Conservation (phyloP, 306 rosid species). For the Cajanus cajan region DNA sequence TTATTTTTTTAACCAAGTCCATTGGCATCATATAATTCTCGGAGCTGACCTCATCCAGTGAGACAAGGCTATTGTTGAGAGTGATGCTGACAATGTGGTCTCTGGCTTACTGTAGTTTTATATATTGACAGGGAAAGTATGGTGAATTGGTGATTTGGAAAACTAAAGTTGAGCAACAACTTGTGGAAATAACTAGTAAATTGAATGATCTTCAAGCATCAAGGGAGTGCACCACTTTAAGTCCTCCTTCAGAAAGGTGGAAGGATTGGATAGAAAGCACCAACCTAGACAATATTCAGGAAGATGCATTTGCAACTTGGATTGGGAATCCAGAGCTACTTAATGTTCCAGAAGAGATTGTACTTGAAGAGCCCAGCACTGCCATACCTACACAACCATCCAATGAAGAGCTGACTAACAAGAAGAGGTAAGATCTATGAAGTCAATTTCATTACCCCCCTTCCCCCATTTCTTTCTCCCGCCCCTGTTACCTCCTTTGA, state of each 20-base stretch:
- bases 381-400: slow-evolving; percentile 40
- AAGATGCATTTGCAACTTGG: slow-evolving; percentile 62
- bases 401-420: slow-evolving; percentile 42
- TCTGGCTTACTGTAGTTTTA: slow-evolving; percentile 4
- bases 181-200: slow-evolving; percentile 52
- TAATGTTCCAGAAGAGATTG: slow-evolving; percentile 44
- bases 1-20: not conserved
- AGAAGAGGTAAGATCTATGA: slow-evolving; percentile 48
- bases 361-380: slow-evolving; percentile 41
- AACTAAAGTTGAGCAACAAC: slow-evolving; percentile 62
- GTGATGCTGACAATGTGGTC: not conserved
- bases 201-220: slow-evolving; percentile 50
- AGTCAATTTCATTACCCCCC: not conserved
- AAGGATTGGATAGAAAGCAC: slow-evolving; percentile 71
- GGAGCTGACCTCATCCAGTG: not conserved
- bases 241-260: slow-evolving; percentile 68
- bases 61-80: not conserved
- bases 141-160: slow-evolving; percentile 67
- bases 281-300: slow-evolving; percentile 52
- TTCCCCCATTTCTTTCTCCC: too few relatives aligned
- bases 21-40: not conserved
- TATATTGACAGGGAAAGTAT: slow-evolving; percentile 56
- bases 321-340: slow-evolving; percentile 53
- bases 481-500: not conserved
- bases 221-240: slow-evolving; percentile 41